Percentiles rank a stretch among this genome's conserved stretches.
Conservation (phyloP, 2,329 filamentous ascomycete species). For the Pestalotiopsis sp. region DNA sequence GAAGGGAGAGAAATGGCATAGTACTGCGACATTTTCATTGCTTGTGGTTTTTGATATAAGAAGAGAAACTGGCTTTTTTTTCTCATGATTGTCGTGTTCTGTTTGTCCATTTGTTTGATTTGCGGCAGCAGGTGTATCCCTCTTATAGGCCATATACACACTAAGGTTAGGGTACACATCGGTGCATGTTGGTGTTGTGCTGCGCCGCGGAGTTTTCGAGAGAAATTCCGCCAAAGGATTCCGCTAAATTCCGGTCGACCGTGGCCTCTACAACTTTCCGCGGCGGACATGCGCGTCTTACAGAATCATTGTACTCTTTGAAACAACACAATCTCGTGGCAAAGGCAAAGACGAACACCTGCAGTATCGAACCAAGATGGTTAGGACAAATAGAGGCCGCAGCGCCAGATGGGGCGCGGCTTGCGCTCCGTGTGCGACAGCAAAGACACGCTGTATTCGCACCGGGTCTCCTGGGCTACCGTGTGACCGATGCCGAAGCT, state of each 20-base stretch:
- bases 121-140: neutral
- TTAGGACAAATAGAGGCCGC: neutral
- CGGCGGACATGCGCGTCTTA: neutral
- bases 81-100: neutral
- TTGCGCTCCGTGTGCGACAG: neutral
- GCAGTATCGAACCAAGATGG: neutral
- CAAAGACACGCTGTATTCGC: constrained; percentile 7
- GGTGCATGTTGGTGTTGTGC: neutral
- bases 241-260: neutral
- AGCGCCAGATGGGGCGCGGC: constrained; percentile 6
- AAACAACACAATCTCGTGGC: too few species aligned
- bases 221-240: neutral
- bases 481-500: constrained; percentile 8
- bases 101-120: neutral
- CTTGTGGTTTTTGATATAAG: neutral
- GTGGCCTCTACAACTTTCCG: neutral
- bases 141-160: neutral
- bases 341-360: neutral
- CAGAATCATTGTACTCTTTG: neutral
- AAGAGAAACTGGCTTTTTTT: neutral
- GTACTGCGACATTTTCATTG: neutral
- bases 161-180: neutral
- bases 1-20: neutral
- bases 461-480: neutral
- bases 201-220: constrained; percentile 2